Evolutionary conservation across 2,329 filamentous ascomycete genomes (phyloP), one percentile per base, ranked within the genome.

Genomic region (Aspergillus clavatus): DNA sequence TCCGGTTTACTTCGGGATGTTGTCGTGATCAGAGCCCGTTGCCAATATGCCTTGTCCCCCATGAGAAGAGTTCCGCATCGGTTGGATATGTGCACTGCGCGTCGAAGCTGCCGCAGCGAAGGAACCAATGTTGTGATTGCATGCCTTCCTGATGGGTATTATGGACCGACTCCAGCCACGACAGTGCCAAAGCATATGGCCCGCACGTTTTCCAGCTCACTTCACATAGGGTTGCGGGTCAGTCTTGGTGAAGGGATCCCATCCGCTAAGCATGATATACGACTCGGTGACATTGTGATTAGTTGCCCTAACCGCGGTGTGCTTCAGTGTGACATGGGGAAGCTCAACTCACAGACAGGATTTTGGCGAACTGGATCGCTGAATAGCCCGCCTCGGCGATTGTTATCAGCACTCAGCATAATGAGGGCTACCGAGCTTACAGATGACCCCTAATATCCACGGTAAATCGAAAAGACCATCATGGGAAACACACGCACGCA

Each of bases 221-320:
- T 59, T 10, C 43, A 50, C 6, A 39, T 58, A 16, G 51, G 51
- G 8, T 22, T 61, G 22, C 46, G 59, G 40, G 52, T 61, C 14
- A 52, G 56, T 33, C 38, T 58, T 16, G 56, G 56, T 6, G 65
- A 64, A n/a, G 58, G 55, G 8, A 50, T 59, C 4, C 60, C 59
- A 1, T 57, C 46, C 5, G 29, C 31, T 21, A 19, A 36, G n/a
- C 22, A 52, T 27, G 55, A 66, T 46, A 62, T 65, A 7, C 52
- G 58, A 7, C 56, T 64, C 7, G 60, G 61, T 12, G 60, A 65
- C 53, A 47, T 64, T 7, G 60, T 61, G 19, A 48, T 65, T 14
- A 57, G 57, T 27, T 44, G 43, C 26, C 59, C 59, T 11, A 6
- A 38, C 23, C 51, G 57, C 4, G 59, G 58, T 10, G 57, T 63